These are phyloP conservation scores for Rhodofomes roseus DNA, from an alignment of 1,284 basidiomycete species.

Conservation along the genomic window DNA sequence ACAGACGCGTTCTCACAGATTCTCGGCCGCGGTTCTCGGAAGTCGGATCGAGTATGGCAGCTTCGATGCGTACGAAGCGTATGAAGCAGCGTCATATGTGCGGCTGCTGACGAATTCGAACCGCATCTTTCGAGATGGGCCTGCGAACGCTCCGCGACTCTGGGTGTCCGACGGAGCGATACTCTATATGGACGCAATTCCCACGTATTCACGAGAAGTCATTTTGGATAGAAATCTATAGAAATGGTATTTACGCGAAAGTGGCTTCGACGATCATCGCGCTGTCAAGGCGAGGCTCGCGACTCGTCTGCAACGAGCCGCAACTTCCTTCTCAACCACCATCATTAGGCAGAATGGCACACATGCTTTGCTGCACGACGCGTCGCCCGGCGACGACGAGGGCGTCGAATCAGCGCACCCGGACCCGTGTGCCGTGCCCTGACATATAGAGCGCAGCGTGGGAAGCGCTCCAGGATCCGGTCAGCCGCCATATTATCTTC, in stretches of 20 bases:
- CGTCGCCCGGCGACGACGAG: not conserved
- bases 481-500: slow-evolving; percentile 7
- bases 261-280: not conserved
- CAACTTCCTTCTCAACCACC: not conserved
- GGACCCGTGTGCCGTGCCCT: slow-evolving; percentile 4
- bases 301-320: too few species aligned
- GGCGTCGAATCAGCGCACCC: not conserved
- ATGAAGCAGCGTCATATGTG: not conserved
- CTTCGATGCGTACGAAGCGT: too few species aligned
- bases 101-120: not conserved
- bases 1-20: too few species aligned
- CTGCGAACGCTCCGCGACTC: not conserved
- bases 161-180: not conserved
- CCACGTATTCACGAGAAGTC: not conserved
- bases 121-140: not conserved
- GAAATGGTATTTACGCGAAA: not conserved
- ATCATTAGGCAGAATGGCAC: not conserved
- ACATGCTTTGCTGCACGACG: not conserved
- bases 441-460: slow-evolving; percentile 9
- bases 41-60: not conserved
- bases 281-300: not conserved
- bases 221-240: not conserved
- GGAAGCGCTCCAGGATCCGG: slow-evolving; percentile 9
- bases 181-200: not conserved
- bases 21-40: too few species aligned